Conservation (phyloP, 208 protist genomes). For the Histomonas meleagridis region DNA sequence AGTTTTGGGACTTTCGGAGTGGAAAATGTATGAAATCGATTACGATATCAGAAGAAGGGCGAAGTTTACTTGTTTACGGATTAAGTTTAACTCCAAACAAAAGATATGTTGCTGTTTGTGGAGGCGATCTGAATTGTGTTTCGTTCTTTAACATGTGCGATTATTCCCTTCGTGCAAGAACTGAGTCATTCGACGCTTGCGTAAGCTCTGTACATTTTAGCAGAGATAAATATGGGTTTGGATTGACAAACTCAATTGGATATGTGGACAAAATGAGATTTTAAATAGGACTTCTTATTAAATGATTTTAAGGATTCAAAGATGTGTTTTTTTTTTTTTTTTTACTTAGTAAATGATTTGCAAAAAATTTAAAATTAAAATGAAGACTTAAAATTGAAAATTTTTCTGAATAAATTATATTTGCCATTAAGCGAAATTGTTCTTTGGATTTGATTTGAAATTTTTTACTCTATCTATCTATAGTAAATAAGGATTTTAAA, state of each 20-base stretch:
- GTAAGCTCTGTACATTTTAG: not conserved
- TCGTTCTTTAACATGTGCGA: not conserved
- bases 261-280: conserved; percentile 5
- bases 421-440: too few species aligned
- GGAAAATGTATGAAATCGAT: not conserved
- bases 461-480: too few species aligned
- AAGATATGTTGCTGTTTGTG: not conserved
- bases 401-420: too few species aligned
- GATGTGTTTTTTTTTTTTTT: too few species aligned
- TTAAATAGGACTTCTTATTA: too few species aligned
- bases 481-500: too few species aligned
- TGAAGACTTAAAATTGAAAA: too few species aligned
- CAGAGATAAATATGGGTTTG: not conserved
- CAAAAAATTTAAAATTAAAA: too few species aligned
- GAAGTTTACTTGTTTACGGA: not conserved
- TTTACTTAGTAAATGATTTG: too few species aligned
- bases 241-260: not conserved
- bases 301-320: too few species aligned
- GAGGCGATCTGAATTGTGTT: not conserved
- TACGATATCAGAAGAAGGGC: not conserved
- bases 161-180: not conserved
- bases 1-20: not conserved
- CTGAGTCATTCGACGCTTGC: not conserved
- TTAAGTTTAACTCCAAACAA: not conserved
- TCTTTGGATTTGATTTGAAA: too few species aligned